Base-by-base conservation (phyloP, 352 stramenopile species). In the Phytophthora sansomeana region DNA sequence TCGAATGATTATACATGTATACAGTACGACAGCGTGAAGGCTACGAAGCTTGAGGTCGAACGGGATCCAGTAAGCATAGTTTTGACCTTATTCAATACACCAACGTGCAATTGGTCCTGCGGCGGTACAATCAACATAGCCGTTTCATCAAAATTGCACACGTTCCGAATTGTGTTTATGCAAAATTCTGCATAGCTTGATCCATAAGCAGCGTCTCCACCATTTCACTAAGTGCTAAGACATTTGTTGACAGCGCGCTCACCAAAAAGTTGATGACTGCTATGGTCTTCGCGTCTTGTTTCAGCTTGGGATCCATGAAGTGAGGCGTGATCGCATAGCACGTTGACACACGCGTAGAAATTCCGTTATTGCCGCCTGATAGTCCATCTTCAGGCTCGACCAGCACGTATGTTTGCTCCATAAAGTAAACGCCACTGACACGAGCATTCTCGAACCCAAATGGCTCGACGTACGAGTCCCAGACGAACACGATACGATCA, bases 381-480 rank as follows among this genome's bases (percentile, higher is more conserved):
- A 17, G 11, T 16, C 41, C 24, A 30, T 67, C n/a, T 66, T 61
- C 63, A 32, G 62, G 76, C 42, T 81, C 63, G 19, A 89, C 58
- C 47, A 91, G 56, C 47, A 91, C 78, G 61, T 87, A 89, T n/a
- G 76, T 78, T 17, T 84, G 74, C 55, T 91, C 78, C 5, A 73
- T 51, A 43, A 89, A 87, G 43, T 72, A 76, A 14, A 81, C 66
- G 5, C 72, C 80, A 1, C 63, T 44, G 11, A 87, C 51, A 0
- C 59, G 74, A 44, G 83, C 62, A 29, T 76, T 67, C 16, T 55
- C 66, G 62, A 89, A 88, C 51, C 78, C 75, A 47, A 85, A 63
- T 5, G 80, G 80, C 32, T 89, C 68, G 38, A 87, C 69, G 56
- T 76, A 78, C 14, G 80, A 57, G 33, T 70, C 73, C 78, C 80